Evolutionary conservation across 352 stramenopile species (phyloP).

Genomic region (Phytophthora cactorum): DNA sequence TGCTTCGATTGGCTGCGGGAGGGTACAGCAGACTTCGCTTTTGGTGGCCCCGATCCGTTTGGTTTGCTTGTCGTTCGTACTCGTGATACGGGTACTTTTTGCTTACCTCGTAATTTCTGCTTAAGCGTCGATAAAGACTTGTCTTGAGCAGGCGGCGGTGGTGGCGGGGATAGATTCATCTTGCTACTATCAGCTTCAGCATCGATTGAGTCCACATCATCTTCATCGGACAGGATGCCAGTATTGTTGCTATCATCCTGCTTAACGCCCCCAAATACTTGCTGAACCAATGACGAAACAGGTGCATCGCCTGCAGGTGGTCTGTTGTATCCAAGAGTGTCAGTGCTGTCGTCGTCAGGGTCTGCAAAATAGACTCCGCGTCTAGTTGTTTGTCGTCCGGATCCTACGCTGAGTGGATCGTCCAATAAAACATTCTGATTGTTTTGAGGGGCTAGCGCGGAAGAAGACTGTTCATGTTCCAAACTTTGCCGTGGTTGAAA

Average conservation of each 20-base stretch:
- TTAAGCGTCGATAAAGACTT: slow-evolving; percentile 33
- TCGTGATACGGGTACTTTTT: slow-evolving; percentile 17
- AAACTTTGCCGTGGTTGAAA: slow-evolving; percentile 39
- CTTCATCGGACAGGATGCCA: not conserved
- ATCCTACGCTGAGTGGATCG: not conserved
- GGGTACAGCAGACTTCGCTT: slow-evolving; percentile 11
- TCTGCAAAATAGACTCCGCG: slow-evolving; percentile 13
- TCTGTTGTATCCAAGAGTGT: slow-evolving; percentile 3
- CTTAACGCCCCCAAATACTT: slow-evolving; percentile 49
- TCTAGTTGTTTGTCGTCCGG: not conserved
- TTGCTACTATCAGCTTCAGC: not conserved
- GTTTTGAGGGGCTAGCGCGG: not conserved
- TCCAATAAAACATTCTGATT: slow-evolving; percentile 10
- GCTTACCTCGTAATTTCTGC: slow-evolving; percentile 33
- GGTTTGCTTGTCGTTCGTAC: slow-evolving; percentile 5
- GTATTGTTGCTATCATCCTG: slow-evolving; percentile 10
- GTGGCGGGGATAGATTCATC: slow-evolving; percentile 1
- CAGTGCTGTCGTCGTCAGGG: slow-evolving; percentile 1
- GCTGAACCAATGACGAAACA: slow-evolving; percentile 63
- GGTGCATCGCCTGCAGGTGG: slow-evolving; percentile 24
- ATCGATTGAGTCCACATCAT: slow-evolving; percentile 9
- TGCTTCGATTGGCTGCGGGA: slow-evolving; percentile 8
- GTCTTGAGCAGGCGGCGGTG: slow-evolving; percentile 17
- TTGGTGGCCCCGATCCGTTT: slow-evolving; percentile 3
- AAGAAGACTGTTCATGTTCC: slow-evolving; percentile 7